Evolutionary conservation across 2,329 filamentous ascomycete genomes (phyloP), one percentile per base, ranked within the genome.

Genomic region (Eurotiales sp.): DNA sequence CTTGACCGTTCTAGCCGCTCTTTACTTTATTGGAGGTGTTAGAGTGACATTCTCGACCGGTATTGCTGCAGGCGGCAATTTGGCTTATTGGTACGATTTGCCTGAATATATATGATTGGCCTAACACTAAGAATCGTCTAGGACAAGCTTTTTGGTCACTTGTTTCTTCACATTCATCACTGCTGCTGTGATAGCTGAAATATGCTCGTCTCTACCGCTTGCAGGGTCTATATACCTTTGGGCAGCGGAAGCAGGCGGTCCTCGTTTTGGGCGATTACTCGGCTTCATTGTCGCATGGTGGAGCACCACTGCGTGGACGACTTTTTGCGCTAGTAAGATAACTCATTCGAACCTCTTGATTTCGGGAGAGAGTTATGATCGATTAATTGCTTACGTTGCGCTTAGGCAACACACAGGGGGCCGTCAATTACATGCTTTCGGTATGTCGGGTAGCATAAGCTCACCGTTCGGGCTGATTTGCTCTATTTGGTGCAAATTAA

Each of bases 261-360:
- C 73, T 21, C 70, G 71, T 15, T 82, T 71, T 56, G 79, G 79
- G 15, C 65, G 80, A 21, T 67, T 82, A 0, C 73, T 82, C 50
- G 80, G 80, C n/a, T 82, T 81, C 60, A 65, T 82, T 14, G 80
- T 82, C 12, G 80, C 80, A 0, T 83, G 80, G 80, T 83, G 80
- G 80, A 80, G 76, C 58, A 82, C 79, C 0, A 82, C 79, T 0
- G 80, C 80, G 0, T 83, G 80, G 80, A 83, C 80, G 2, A 83
- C 76, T 0, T 79, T 79, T 50, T 78, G 76, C 59, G 77, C 77
- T 3, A 79, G 76, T 71, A 59, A 64, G 30, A n/a, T n/a, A n/a
- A n/a, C n/a, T n/a, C n/a, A n/a, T n/a, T n/a, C n/a, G n/a, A n/a
- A n/a, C n/a, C n/a, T n/a, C n/a, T n/a, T n/a, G n/a, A n/a, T n/a